Conservation (phyloP, 495 filamentous ascomycete species). For the Podospora pseudoanserina region DNA sequence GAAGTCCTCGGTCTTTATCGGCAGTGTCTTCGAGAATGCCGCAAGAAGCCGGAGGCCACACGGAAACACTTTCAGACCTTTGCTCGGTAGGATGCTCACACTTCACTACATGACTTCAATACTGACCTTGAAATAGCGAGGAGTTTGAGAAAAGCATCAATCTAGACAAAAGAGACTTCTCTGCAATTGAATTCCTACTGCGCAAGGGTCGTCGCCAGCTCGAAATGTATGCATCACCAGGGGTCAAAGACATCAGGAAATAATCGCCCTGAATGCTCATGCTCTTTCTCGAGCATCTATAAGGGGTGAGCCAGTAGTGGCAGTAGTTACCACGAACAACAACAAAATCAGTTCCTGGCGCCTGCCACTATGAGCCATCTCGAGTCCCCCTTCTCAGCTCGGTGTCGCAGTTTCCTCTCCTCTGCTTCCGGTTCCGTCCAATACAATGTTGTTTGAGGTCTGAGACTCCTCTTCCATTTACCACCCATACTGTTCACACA, state of each 20-base stretch:
- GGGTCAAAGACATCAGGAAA: slow-evolving; percentile 71
- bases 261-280: slow-evolving; percentile 10
- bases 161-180: slow-evolving; percentile 84
- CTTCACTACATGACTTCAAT: background rate
- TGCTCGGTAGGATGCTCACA: slow-evolving; percentile 29
- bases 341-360: background rate
- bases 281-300: too few relatives aligned
- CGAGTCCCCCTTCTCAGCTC: background rate
- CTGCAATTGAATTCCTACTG: slow-evolving; percentile 80
- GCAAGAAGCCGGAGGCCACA: slow-evolving; percentile 66
- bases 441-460: background rate
- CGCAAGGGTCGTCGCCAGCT: slow-evolving; percentile 81
- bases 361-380: background rate
- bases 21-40: slow-evolving; percentile 72
- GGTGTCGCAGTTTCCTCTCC: background rate
- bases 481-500: background rate
- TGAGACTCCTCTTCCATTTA: background rate
- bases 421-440: background rate
- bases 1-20: slow-evolving; percentile 86
- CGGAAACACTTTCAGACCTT: slow-evolving; percentile 41
- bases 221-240: slow-evolving; percentile 76
- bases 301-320: background rate
- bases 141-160: slow-evolving; percentile 72
- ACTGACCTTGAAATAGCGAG: slow-evolving; percentile 43
- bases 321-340: background rate